Conservation (phyloP, 352 stramenopile genomes). For the Globisporangium alternatum region DNA sequence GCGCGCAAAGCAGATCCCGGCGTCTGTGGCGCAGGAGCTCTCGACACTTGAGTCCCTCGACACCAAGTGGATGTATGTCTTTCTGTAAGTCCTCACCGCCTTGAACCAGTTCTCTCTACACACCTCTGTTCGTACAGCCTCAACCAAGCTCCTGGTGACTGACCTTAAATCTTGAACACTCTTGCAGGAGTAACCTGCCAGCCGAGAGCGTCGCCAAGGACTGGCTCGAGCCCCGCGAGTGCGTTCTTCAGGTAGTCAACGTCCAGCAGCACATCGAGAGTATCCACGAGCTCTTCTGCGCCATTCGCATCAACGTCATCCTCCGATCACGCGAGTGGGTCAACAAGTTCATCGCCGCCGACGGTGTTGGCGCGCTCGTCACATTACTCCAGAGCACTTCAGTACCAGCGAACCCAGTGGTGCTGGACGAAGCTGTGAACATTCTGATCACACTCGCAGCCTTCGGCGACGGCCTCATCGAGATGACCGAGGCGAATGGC, state of each 20-base stretch:
- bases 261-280: conserved; percentile 34
- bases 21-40: conserved; percentile 38
- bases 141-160: not conserved
- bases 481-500: conserved; percentile 27
- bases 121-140: not conserved
- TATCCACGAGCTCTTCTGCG: conserved; percentile 49
- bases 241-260: conserved; percentile 41
- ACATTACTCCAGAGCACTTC: conserved; percentile 25
- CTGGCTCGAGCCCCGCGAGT: conserved; percentile 49
- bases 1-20: conserved; percentile 21
- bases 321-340: conserved; percentile 50
- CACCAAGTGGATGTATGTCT: conserved; percentile 74
- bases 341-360: conserved; percentile 43
- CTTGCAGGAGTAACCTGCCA: conserved; percentile 41
- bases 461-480: conserved; percentile 25
- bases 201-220: conserved; percentile 33
- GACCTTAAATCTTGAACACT: not conserved
- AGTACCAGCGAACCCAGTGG: conserved; percentile 16
- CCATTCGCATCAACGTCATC: conserved; percentile 63
- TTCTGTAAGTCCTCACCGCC: conserved; percentile 39
- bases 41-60: conserved; percentile 38
- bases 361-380: conserved; percentile 41
- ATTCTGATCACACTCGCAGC: conserved; percentile 50
- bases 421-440: conserved; percentile 39
- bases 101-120: not conserved